Evolutionary conservation across 1,139 yeast species (phyloP).

Genomic region (Kurtzmaniella quercitrusa): DNA sequence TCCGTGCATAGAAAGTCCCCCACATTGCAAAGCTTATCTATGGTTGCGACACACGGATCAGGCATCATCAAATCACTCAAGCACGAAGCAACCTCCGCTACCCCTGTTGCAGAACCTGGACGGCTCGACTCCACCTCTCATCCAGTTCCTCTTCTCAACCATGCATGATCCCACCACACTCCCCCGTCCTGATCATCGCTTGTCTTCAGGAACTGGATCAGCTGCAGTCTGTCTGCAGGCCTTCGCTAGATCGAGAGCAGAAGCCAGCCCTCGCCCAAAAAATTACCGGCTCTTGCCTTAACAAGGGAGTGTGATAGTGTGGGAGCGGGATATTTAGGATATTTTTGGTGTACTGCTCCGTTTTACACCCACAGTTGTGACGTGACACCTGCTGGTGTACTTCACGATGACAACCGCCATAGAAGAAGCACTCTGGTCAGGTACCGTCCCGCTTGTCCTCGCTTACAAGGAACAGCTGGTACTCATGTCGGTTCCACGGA

Average conservation of each 20-base stretch:
- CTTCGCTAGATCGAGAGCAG: background rate
- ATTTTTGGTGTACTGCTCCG: too few species aligned
- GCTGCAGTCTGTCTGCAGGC: background rate
- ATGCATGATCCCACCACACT: background rate
- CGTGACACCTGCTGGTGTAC: too few species aligned
- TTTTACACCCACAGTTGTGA: too few species aligned
- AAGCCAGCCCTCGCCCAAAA: background rate
- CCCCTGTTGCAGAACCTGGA: background rate
- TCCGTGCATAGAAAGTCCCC: too few species aligned
- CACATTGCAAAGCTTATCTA: background rate
- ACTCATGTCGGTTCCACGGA: constrained; percentile 31
- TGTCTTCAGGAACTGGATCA: background rate
- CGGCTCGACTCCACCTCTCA: background rate
- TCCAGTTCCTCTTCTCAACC: background rate
- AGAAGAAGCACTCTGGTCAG: background rate
- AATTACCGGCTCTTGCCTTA: background rate
- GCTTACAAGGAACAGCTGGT: constrained; percentile 15
- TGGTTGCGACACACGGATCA: background rate
- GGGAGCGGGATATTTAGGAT: too few species aligned
- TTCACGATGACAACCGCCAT: background rate
- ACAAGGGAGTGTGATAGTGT: too few species aligned
- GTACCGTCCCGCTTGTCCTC: background rate
- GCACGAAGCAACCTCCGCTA: background rate
- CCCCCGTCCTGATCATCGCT: background rate
- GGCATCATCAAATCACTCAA: background rate